Evolutionary conservation across 2,329 filamentous ascomycete genomes (phyloP).

Genomic region (Cladophialophora psammophila): DNA sequence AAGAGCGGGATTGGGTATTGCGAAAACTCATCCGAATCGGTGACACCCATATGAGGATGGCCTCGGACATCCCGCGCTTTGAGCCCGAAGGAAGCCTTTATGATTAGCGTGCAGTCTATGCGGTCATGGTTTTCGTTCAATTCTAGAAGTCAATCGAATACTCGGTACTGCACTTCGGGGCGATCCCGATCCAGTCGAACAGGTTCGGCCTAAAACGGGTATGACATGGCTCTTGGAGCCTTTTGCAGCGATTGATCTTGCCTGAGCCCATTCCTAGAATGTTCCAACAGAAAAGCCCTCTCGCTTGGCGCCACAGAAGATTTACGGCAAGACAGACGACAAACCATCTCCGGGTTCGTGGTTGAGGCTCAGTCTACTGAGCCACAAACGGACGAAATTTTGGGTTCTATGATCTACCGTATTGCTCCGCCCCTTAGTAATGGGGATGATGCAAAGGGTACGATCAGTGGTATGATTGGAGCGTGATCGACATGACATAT

Average conservation of each 20-base stretch:
- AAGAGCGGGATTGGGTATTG: conserved; percentile 38
- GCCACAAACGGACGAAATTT: conserved; percentile 26
- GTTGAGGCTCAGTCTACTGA: neutral
- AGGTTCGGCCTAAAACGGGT: neutral
- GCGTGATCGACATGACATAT: neutral
- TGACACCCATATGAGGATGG: conserved; percentile 40
- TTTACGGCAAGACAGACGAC: neutral
- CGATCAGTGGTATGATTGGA: neutral
- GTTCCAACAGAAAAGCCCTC: neutral
- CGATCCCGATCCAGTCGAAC: neutral
- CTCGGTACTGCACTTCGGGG: neutral
- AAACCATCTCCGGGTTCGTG: neutral
- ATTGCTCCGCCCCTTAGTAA: conserved; percentile 14
- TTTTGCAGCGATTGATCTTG: neutral
- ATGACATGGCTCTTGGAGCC: neutral
- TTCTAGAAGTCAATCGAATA: neutral
- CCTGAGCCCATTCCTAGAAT: neutral
- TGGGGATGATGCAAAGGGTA: neutral
- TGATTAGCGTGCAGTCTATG: neutral
- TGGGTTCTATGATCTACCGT: conserved; percentile 19
- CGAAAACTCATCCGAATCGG: conserved; percentile 37
- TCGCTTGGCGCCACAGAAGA: neutral
- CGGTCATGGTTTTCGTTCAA: neutral
- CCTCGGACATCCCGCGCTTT: conserved; percentile 33
- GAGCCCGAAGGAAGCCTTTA: neutral